Base-by-base conservation (phyloP, 345 rosid species). In the Salix dunnii region DNA sequence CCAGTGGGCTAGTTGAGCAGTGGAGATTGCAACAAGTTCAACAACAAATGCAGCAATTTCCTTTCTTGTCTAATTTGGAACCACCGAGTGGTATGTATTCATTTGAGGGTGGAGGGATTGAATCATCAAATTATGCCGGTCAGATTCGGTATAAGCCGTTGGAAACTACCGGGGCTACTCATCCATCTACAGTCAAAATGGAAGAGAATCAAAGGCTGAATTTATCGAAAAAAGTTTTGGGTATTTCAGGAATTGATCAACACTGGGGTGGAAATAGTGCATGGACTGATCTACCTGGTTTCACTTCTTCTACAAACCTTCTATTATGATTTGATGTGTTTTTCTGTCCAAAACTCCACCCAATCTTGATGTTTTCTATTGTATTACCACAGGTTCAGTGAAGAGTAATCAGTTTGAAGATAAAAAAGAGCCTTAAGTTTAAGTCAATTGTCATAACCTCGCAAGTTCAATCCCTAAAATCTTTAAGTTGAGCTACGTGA, bases 241-340 rank as follows among this genome's bases (percentile, higher is more conserved):
- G 85, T 36, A 53, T 84, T 58, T 71, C 88, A n/a, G 89, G 84
- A 6, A 82, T 70, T 79, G 78, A 87, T 80, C 88, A 81, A 38
- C 79, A 67, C 48, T 89, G 88, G 90, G 28, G 79, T 68, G 77
- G 76, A 3, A 65, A 33, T 70, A 84, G 73, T 82, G 86, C 90
- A 80, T 89, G 91, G 91, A 86, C 84, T 67, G 87, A 89, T 78
- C 84, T 88, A 67, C 74, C 87, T 27, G 85, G 86, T 71, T 86
- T 83, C 74, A 64, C 81, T 72, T 77, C 83, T 76, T 84, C 91
- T 49, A 81, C 82, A 6, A 78, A 53, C 81, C 85, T 85, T 85
- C 79, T 81, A 16, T 79, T 86, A 68, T 86, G 87, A 89, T 83
- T 42, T 28, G 35, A 14, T 28, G 21, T 60, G 43, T n/a, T 42